Evolutionary conservation across 768 basidiomycete species (phyloP), one percentile per base, ranked within the genome.

Genomic region (Lactarius tabidus): DNA sequence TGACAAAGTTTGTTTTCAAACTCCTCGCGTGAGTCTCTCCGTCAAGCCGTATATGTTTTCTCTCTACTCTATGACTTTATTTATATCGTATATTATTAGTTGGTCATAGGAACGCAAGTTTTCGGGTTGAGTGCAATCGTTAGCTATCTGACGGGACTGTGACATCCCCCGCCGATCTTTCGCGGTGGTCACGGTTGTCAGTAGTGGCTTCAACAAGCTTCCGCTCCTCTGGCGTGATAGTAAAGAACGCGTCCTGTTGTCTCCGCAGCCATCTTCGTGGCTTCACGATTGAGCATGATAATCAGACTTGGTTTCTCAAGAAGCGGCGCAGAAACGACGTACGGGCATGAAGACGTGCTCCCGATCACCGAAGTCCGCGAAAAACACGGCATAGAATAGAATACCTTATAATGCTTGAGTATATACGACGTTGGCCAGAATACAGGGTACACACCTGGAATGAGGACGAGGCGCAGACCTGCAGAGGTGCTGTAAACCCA

Each of bases 161-260:
- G n/a, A 9, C 26, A 1, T 61, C 33, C 48, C 33, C 23, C 59
- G 29, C 43, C 17, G 39, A 45, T 1, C 51, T 17, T 28, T 54
- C 38, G n/a, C 8, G 8, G 52, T 4, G 45, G 20, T 18, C 12
- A 59, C 9, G n/a, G 54, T 17, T 28, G 51, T 29, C 54, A 38
- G 57, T 41, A 12, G 68, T 60, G 7, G 63, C 59, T 29, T 72
- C 71, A 33, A 70, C 69, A 1, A 84, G 70, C 66, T 73, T 75
- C 68, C 80, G 77, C 72, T 90, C 86, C 57, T 80, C 85, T 1
- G 85, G 80, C 23, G 87, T 82, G 7, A 88, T 78, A 6, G 83
- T 79, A 64, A 87, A 81, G 73, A 88, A 82, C 2, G 79, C 76
- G 31, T 81, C 80, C 62, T 80, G 81, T 62, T 80, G 78, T 59